These are phyloP conservation scores for Spathaspora passalidarum DNA, from an alignment of 805 yeast genomes.

Conservation along the genomic window DNA sequence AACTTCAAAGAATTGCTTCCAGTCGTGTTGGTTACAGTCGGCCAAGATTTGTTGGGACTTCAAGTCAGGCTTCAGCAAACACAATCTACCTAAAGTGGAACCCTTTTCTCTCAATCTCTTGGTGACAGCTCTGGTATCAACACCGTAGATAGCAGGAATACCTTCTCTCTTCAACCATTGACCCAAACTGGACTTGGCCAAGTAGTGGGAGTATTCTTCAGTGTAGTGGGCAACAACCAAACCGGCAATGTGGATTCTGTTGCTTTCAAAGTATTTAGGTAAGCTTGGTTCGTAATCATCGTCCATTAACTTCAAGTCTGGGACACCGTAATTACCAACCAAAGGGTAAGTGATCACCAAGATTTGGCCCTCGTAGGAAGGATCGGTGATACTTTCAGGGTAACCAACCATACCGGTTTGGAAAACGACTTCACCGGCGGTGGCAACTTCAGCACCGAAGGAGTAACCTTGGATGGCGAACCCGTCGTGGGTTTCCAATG, in stretches of 20 bases:
- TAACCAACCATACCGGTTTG: conserved; percentile 99
- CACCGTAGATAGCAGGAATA: conserved; percentile 95
- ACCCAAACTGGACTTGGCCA: conserved; percentile 90
- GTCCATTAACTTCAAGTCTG: conserved; percentile 66
- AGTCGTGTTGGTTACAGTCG: conserved; percentile 31
- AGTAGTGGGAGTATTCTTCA: conserved; percentile 89
- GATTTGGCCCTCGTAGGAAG: conserved; percentile 97
- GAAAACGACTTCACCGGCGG: conserved; percentile 97
- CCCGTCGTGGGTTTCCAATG: conserved; percentile 88
- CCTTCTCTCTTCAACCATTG: conserved; percentile 90
- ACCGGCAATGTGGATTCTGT: conserved; percentile 92
- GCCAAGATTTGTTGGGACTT: conserved; percentile 30
- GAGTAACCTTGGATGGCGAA: conserved; percentile 89
- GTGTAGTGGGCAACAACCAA: conserved; percentile 95
- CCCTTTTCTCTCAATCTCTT: conserved; percentile 91
- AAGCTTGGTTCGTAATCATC: conserved; percentile 67
- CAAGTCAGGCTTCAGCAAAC: conserved; percentile 49
- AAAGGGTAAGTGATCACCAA: conserved; percentile 94
- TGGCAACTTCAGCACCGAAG: conserved; percentile 86
- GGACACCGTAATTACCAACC: conserved; percentile 99
- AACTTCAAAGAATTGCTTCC: conserved; percentile 63
- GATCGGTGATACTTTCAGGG: conserved; percentile 97
- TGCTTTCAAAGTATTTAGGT: conserved; percentile 93
- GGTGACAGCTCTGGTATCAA: conserved; percentile 93
- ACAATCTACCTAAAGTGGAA: conserved; percentile 87